Base-by-base conservation (phyloP, 163 green algal species). In the Scenedesmus sp. region DNA sequence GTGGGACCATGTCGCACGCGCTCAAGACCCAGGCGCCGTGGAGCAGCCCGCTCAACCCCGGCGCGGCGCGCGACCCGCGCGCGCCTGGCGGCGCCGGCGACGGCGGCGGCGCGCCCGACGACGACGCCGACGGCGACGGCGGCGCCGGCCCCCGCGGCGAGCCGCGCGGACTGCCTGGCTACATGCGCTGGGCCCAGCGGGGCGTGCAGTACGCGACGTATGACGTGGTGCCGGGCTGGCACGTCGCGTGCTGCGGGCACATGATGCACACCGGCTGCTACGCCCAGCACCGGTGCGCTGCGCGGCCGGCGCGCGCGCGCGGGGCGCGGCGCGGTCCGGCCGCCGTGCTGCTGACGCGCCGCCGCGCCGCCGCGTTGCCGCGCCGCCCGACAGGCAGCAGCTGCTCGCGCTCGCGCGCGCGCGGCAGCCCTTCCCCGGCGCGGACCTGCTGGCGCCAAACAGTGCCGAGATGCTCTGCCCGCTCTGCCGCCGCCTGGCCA, bases 241-340 rank as follows among this genome's bases (percentile, higher is more conserved):
- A 57, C n/a, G 4, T 78, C 18, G 36, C 18, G 2, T 63, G 54
- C 57, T 78, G 70, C 45, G 70, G 70, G 7, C 70, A 78, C 70
- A 78, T 60, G 42, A 78, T 70, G 70, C 70, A 78, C 44, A 39
- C 34, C 36, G 45, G 22, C 53, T 77, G 70, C 70, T 77, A 66
- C 54, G 20, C 48, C 15, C 54, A 34, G n/a, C 42, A 70, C 62
- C 34, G 62, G 42, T 70, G 62, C 14, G 29, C n/a, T n/a, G n/a
- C n/a, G n/a, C n/a, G n/a, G n/a, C n/a, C n/a, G 18, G 28, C 24
- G 29, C 24, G 4, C 50, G 10, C 9, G 53, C 11, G 53, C 28
- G 3, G 33, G 53, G 4, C 22, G 53, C 22, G 53, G n/a, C 9
- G 22, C 4, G 50, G 50, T 14, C 50, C 10, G 50, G 50, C 50